Evolutionary conservation across 139 green algal genomes (phyloP), one percentile per base, ranked within the genome.

Genomic region (Axilococcus clingmanii): DNA sequence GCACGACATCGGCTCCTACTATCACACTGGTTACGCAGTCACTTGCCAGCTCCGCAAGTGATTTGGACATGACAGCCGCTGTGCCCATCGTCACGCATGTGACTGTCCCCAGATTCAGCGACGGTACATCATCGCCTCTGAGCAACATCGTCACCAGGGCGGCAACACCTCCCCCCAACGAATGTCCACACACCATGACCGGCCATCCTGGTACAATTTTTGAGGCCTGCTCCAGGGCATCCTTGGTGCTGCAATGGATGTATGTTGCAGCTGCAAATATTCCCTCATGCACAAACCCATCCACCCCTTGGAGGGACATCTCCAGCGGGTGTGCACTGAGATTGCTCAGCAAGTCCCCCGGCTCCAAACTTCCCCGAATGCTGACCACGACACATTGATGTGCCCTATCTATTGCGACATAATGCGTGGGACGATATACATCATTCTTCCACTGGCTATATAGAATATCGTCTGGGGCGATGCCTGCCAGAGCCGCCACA

Each of bases 241-340:
- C 59, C 30, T 46, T 46, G 3, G 65, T 76, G 48, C 59, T 72
- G 61, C 65, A 79, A 40, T 81, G 73, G 14, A 81, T 52, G 28
- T 61, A 81, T 33, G 73, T 76, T 1, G 73, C 73, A 0, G 72
- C 71, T 9, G 47, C 27, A 38, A 81, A 63, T 11, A 81, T 75
- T 55, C 72, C 71, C 27, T 40, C 28, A 41, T 64, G 64, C n/a
- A 71, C 63, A 48, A 48, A 70, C 3, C 63, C 63, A 25, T 70
- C 52, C 12, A 57, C 37, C 7, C 68, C 68, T 2, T 48, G 19
- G 14, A 80, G 42, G 7, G 15, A n/a, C 7, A 69, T 33, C 40
- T 80, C 63, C 41, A 77, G 57, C 40, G 72, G 71, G 6, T 61
- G 20, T 0, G 72, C 72, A 15, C 28, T 57, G 30, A 80, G 43